These are phyloP conservation scores for Auxenochlorella pyrenoidosa DNA, from an alignment of 139 green algal genomes.

Conservation along the genomic window DNA sequence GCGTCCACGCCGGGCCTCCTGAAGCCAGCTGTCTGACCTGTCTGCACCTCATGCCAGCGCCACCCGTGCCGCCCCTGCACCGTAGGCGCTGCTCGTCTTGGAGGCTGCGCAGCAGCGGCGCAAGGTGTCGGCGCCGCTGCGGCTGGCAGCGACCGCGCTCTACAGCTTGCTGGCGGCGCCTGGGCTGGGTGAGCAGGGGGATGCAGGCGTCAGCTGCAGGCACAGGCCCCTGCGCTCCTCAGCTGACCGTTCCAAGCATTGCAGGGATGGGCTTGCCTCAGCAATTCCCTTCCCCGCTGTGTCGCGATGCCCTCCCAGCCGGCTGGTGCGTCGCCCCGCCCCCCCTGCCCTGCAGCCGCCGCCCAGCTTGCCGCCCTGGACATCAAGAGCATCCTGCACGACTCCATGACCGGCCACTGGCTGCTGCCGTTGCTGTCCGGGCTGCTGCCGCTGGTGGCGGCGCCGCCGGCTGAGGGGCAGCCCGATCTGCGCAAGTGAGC, in stretches of 20 bases:
- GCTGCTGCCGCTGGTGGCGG: slow-evolving; percentile 21
- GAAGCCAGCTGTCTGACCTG: no score
- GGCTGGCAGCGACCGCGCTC: slow-evolving; percentile 64
- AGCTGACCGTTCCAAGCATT: background rate
- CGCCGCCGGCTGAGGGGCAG: background rate
- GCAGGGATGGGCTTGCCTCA: no score
- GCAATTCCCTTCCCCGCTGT: no score
- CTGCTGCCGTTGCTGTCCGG: slow-evolving; percentile 62
- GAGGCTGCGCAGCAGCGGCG: slow-evolving; percentile 54
- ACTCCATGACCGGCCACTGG: slow-evolving; percentile 73
- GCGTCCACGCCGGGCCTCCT: no score
- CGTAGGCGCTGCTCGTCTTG: slow-evolving; percentile 57
- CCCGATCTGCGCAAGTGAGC: slow-evolving; percentile 3
- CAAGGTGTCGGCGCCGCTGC: slow-evolving; percentile 59
- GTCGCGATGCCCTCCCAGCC: background rate
- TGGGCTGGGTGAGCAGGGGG: slow-evolving; percentile 28
- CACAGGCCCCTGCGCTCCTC: background rate
- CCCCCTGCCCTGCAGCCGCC: background rate
- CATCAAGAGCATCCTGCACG: slow-evolving; percentile 83
- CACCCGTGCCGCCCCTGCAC: background rate
- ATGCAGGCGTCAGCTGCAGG: background rate
- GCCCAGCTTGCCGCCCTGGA: slow-evolving; percentile 60
- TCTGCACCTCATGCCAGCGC: no score
- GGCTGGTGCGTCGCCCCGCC: background rate
- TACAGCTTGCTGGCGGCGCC: slow-evolving; percentile 68